Evolutionary conservation across 164 flowering plant species (phyloP), one percentile per base, ranked within the genome.

Genomic region (Dillenia suffruticosa): DNA sequence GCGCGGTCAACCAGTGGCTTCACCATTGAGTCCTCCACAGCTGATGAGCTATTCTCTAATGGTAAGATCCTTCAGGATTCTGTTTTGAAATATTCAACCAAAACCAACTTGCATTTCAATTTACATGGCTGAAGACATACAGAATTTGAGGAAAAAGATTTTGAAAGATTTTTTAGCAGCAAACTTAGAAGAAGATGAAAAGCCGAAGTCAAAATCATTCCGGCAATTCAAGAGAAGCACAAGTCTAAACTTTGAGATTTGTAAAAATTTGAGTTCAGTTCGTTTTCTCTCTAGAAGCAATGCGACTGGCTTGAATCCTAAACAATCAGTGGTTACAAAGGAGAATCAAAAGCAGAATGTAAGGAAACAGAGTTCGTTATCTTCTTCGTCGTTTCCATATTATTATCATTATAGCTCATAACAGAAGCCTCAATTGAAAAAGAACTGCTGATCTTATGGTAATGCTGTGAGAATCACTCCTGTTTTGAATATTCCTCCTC

Each of bases 221-320:
- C 87, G 96, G 93, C 73, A 81, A 58, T 87, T 89, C 73, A 75
- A 71, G 51, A 65, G 93, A 62, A 89, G 97, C 78, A 82, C 67
- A 52, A 89, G 96, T 54, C 73, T 84, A 13, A 85, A 86, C 44
- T 77, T 70, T 13, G 90, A 82, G 0, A 72, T 50, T 22, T 62
- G 63, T 1, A 32, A 65, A 16, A 72, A 62, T 44, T 61, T 47
- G 43, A 66, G 87, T 44, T 68, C 80, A 54, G 74, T 86, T 44
- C 70, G 79, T 9, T 79, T 81, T 12, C 66, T 91, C 8, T 77
- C 85, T 0, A 68, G 96, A 46, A 89, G 97, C 65, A 80, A 84
- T 62, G 89, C 96, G 16, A 89, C 94, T 10, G 96, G 76, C 11
- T 78, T 84, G 19, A 78, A 68, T 68, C 68, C 76, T 8, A 85